Conservation (phyloP, 2,329 filamentous ascomycete genomes). For the Epichloe coenophiala region DNA sequence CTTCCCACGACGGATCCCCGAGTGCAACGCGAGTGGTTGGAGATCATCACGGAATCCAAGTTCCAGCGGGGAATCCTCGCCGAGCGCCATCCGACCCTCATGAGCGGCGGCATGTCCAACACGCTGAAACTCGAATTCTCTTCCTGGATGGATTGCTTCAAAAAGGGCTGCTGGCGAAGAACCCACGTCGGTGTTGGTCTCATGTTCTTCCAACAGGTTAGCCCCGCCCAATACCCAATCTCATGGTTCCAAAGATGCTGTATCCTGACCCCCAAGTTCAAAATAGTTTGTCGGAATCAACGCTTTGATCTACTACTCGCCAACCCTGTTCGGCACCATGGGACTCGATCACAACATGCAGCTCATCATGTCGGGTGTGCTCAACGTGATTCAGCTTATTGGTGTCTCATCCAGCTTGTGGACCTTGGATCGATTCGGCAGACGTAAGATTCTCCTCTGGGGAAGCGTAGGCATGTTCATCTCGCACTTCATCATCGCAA, state of each 20-base stretch:
- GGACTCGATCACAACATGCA: conserved; percentile 27
- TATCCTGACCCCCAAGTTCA: background rate
- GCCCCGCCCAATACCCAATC: too few species aligned
- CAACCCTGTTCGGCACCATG: conserved; percentile 42
- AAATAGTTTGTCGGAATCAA: conserved; percentile 19
- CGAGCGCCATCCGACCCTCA: conserved; percentile 19
- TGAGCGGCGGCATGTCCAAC: conserved; percentile 19
- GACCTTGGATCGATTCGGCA: conserved; percentile 21
- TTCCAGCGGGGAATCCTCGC: conserved; percentile 16
- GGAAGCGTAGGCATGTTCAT: conserved; percentile 16
- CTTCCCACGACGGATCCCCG: conserved; percentile 10
- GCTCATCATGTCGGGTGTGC: conserved; percentile 19
- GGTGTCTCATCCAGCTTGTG: conserved; percentile 31
- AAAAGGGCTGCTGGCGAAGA: conserved; percentile 31
- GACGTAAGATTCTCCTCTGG: conserved; percentile 13
- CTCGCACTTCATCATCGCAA: conserved; percentile 13
- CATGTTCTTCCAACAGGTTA: conserved; percentile 45
- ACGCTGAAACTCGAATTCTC: conserved; percentile 32
- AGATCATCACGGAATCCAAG: conserved; percentile 13
- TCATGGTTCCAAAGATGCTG: too few species aligned
- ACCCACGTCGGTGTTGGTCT: conserved; percentile 33
- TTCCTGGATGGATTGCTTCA: conserved; percentile 36
- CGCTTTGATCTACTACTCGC: conserved; percentile 42
- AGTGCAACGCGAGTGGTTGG: conserved; percentile 13
- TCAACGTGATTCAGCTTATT: conserved; percentile 17